These are phyloP conservation scores for Neurospora discreta DNA, from an alignment of 495 filamentous ascomycete genomes.

Conservation along the genomic window DNA sequence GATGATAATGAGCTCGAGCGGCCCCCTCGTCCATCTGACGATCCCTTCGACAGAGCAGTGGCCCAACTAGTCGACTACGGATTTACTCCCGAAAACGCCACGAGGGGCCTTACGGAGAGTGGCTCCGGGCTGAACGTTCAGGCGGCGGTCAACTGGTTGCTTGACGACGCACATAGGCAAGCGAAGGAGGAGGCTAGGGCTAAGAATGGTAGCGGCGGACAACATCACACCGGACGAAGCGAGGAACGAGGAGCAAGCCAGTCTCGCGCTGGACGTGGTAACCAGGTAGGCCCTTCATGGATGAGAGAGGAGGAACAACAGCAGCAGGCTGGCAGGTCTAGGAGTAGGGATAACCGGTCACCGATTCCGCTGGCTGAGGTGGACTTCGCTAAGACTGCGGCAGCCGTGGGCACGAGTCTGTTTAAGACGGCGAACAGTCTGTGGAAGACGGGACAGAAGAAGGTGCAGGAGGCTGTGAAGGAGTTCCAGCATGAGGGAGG, in stretches of 20 bases:
- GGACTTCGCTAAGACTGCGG: conserved; percentile 70
- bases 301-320: conserved; percentile 22
- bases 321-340: conserved; percentile 23
- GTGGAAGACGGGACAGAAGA: conserved; percentile 91
- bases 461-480: conserved; percentile 85
- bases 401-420: conserved; percentile 69
- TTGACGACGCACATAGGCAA: conserved; percentile 78
- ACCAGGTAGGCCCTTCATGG: conserved; percentile 23
- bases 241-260: conserved; percentile 22
- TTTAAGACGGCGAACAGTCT: conserved; percentile 89
- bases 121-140: conserved; percentile 72
- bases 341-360: conserved; percentile 44
- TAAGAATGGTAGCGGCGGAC: conserved; percentile 12
- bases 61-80: conserved; percentile 94
- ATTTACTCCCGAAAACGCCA: conserved; percentile 71
- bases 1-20: conserved; percentile 28
- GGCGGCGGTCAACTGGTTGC: conserved; percentile 76
- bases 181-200: conserved; percentile 41
- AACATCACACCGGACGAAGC: conserved; percentile 10
- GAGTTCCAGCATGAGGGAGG: conserved; percentile 65
- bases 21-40: conserved; percentile 23
- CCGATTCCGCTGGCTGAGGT: conserved; percentile 48
- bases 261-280: conserved; percentile 11
- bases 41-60: conserved; percentile 68
- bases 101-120: conserved; percentile 65